A percentile compares a stretch with the other conserved stretches of the same genome.
Conservation (phyloP, 192 early-diverging fungal species). For the Umbelopsis ramanniana region DNA sequence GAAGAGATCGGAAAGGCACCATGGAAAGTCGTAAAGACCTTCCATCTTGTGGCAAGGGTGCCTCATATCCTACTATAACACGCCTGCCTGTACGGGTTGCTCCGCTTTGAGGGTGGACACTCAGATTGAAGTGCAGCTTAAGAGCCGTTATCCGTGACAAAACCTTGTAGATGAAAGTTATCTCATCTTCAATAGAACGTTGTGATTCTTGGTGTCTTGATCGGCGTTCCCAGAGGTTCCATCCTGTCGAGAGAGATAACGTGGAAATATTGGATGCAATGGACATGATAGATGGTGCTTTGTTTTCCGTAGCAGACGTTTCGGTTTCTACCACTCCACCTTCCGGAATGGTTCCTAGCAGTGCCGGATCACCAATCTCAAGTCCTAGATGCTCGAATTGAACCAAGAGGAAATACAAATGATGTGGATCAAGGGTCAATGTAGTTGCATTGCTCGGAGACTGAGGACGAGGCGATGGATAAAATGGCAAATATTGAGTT, state of each 20-base stretch:
- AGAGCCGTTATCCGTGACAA: conserved; percentile 49
- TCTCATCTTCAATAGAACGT: conserved; percentile 48
- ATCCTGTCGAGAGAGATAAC: conserved; percentile 30
- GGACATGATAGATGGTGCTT: conserved; percentile 50
- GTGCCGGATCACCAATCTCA: conserved; percentile 38
- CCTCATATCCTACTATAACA: conserved; percentile 36
- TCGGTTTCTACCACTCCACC: conserved; percentile 35
- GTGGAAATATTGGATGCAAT: conserved; percentile 43
- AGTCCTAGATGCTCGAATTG: conserved; percentile 49
- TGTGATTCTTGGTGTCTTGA: conserved; percentile 12
- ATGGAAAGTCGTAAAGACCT: conserved; percentile 38
- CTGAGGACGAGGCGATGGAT: conserved; percentile 34
- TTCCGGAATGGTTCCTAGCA: conserved; percentile 29
- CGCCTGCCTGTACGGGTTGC: conserved; percentile 32
- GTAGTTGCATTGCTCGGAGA: conserved; percentile 20
- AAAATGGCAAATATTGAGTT: conserved; percentile 36
- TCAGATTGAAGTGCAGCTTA: conserved; percentile 41
- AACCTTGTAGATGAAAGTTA: conserved; percentile 51
- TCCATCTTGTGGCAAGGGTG: conserved; percentile 31
- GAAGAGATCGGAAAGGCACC: conserved; percentile 45
- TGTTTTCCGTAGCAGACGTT: conserved; percentile 42
- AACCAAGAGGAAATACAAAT: conserved; percentile 47
- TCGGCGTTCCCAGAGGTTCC: conserved; percentile 41
- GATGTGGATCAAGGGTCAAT: conserved; percentile 43
- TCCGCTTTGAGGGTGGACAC: conserved; percentile 29